Base-by-base conservation (phyloP, 495 filamentous ascomycete genomes). In the Aspergillus homomorphus region DNA sequence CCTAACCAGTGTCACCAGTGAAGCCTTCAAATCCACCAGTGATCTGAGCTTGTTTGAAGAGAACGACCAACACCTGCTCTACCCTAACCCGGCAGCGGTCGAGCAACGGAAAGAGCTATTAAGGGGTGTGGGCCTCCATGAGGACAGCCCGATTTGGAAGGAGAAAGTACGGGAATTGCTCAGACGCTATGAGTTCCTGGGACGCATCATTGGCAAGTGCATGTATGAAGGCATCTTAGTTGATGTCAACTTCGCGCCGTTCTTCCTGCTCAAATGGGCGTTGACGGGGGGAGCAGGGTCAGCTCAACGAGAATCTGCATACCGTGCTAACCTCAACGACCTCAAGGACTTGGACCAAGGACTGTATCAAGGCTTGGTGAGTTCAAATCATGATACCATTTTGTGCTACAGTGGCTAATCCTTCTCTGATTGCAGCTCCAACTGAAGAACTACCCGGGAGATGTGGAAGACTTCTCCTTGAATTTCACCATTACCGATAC, bases 201-300 rank as follows among this genome's bases (percentile, higher is more conserved):
- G 94, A 12, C 86, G 94, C 7, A 81, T 98, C 24, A 87, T 99
- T 45, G 94, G 94, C 3, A 99, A 99, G 70, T 99, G 94, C 73
- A 80, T 99, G 54, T 99, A 99, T 64, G 94, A 99, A 74, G 92
- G 93, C 1, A 98, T 99, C 50, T 80, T 99, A 12, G 87, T 98
- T 54, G 92, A 99, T 69, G 88, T 98, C 62, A 80, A 83, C 57
- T 99, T 99, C 73, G 94, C 93, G 2, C 86, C 89, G 2, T 98
- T 98, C 73, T 99, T 99, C 77, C 83, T 99, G 6, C 81, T 96
- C 41, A 96, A 96, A 66, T 99, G 94, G 94, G 84, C 90, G 10
- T 78, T 92, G 45, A 87, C 87, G 18, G 87, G 88, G 42, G 87
- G 87, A 14, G 73, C 75, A 48, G 75, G 79, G 14, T 79, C 81